Conservation (phyloP, 2,329 filamentous ascomycete species). For the Penicillium sp. region DNA sequence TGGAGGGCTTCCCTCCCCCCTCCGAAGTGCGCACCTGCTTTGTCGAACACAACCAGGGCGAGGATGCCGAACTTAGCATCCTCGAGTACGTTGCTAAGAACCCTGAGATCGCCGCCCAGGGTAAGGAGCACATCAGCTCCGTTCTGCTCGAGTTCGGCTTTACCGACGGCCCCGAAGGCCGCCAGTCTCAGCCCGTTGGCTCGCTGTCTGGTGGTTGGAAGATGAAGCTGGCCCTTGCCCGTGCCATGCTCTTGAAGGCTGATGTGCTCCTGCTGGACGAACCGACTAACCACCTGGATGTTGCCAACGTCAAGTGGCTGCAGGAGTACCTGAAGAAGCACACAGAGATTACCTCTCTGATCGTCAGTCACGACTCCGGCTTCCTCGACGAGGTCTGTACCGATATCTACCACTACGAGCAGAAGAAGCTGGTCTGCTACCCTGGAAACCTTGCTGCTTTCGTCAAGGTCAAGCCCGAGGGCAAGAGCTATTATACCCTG, state of each 20-base stretch:
- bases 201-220: slow-evolving; percentile 98
- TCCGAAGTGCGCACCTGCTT: slow-evolving; percentile 95
- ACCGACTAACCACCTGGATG: slow-evolving; percentile 98
- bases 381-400: slow-evolving; percentile 98
- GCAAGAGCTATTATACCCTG: slow-evolving; percentile 96
- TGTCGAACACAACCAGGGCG: slow-evolving; percentile 98
- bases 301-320: slow-evolving; percentile 93
- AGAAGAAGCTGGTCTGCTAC: slow-evolving; percentile 78
- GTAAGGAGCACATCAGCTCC: slow-evolving; percentile 74
- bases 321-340: slow-evolving; percentile 95
- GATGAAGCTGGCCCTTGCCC: slow-evolving; percentile 97
- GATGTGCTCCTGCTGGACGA: slow-evolving; percentile 96
- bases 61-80: slow-evolving; percentile 95
- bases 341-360: slow-evolving; percentile 93
- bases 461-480: slow-evolving; percentile 87
- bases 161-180: slow-evolving; percentile 82
- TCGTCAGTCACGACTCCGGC: slow-evolving; percentile 96
- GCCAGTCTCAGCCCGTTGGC: slow-evolving; percentile 86
- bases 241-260: slow-evolving; percentile 96
- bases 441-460: slow-evolving; percentile 62
- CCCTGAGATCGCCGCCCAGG: slow-evolving; percentile 77
- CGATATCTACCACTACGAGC: slow-evolving; percentile 98
- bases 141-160: slow-evolving; percentile 94
- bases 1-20: slow-evolving; percentile 93
- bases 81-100: slow-evolving; percentile 91